Evolutionary conservation across 139 green algal species (phyloP).

Genomic region (Penium margaritaceum): DNA sequence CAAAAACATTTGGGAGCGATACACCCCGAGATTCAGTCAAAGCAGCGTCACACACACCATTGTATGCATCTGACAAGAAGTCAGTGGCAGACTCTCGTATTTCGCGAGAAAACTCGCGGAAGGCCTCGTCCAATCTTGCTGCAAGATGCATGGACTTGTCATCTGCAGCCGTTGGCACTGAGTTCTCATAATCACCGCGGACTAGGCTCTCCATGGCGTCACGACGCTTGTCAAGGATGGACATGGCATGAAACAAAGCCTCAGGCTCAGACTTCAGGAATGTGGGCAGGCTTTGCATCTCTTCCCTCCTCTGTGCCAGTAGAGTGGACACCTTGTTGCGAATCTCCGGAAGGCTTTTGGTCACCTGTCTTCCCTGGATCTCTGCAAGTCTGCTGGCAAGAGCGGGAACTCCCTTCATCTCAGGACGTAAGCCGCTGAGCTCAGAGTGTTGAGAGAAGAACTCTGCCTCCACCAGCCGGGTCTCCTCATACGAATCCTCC

Average conservation of each 20-base stretch:
- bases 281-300: conserved; percentile 9
- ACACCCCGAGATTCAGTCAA: conserved; percentile 18
- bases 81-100: background rate
- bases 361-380: conserved; percentile 21
- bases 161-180: no score
- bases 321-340: conserved; percentile 11
- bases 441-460: conserved; percentile 12
- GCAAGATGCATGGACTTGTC: conserved; percentile 22
- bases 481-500: conserved; percentile 20
- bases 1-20: conserved; percentile 29
- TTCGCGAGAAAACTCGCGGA: conserved; percentile 4
- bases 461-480: background rate
- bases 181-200: background rate
- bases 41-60: background rate
- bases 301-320: background rate
- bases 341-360: conserved; percentile 19
- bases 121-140: conserved; percentile 14
- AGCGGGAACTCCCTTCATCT: conserved; percentile 21
- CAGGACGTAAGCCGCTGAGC: background rate
- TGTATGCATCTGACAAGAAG: conserved; percentile 16
- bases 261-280: conserved; percentile 5
- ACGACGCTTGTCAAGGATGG: background rate
- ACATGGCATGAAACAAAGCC: background rate
- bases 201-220: conserved; percentile 21
- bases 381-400: background rate